phyloP scores from a whole-genome alignment of 495 filamentous ascomycete species.

The Talaromyces wortmannii region DNA sequence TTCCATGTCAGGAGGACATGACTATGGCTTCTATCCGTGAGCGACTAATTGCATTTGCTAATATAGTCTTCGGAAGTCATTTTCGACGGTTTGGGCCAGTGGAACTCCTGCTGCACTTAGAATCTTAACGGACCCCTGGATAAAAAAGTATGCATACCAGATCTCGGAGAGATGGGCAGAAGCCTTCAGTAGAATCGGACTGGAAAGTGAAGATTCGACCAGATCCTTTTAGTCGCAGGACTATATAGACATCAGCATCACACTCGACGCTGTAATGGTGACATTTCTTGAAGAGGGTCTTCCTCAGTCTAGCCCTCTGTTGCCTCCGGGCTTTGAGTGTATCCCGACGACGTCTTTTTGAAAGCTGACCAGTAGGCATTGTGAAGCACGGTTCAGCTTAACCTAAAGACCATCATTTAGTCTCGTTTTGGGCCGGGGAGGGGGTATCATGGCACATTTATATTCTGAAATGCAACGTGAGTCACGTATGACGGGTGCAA shows the following conservation, averaged over 20 bases:
- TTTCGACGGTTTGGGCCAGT: not conserved
- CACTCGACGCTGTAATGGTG: not conserved
- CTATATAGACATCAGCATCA: slow-evolving; percentile 5
- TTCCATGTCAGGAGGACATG: too few relatives aligned
- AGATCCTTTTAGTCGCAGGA: not conserved
- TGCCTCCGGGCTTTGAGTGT: not conserved
- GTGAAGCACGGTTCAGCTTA: too few relatives aligned
- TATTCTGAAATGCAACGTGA: too few relatives aligned
- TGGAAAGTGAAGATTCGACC: slow-evolving; percentile 1
- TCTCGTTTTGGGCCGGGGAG: too few relatives aligned
- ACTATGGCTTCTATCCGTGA: too few relatives aligned
- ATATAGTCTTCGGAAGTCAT: not conserved
- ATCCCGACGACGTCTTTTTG: not conserved
- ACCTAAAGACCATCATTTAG: too few relatives aligned
- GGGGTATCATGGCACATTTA: too few relatives aligned
- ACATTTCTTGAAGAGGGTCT: slow-evolving; percentile 1
- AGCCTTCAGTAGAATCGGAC: not conserved
- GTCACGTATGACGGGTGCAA: too few relatives aligned
- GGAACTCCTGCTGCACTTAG: not conserved
- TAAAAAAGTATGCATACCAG: not conserved
- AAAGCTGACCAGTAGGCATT: not conserved
- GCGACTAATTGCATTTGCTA: too few relatives aligned
- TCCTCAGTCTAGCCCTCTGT: not conserved
- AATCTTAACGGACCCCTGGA: not conserved
- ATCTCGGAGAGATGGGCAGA: not conserved